These are phyloP conservation scores for Trichoderma sp. DNA, from an alignment of 2,329 filamentous ascomycete genomes.

Conservation along the genomic window DNA sequence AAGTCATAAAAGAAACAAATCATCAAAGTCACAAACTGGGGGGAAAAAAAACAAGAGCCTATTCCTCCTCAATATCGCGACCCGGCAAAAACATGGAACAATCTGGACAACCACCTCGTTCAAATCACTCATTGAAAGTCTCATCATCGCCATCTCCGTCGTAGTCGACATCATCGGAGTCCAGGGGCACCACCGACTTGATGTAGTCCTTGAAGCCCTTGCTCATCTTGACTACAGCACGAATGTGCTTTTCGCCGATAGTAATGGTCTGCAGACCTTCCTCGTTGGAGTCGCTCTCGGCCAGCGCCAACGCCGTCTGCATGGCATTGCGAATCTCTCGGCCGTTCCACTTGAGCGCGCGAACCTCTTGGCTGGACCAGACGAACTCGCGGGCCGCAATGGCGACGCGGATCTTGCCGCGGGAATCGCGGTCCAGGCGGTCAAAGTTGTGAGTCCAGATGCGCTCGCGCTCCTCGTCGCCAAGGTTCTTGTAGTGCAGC, in stretches of 20 bases:
- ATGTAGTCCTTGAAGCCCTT: conserved; percentile 35
- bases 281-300: conserved; percentile 41
- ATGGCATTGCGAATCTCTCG: conserved; percentile 44
- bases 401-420: conserved; percentile 37
- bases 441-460: conserved; percentile 49
- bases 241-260: conserved; percentile 33
- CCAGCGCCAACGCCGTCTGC: conserved; percentile 45
- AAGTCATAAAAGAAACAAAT: neutral
- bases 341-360: conserved; percentile 41
- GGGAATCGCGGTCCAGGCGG: conserved; percentile 42
- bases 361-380: conserved; percentile 37
- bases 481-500: conserved; percentile 44
- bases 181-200: conserved; percentile 16
- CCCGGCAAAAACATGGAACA: neutral
- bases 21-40: neutral
- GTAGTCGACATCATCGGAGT: conserved; percentile 15
- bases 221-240: conserved; percentile 37
- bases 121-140: neutral
- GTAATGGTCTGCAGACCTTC: conserved; percentile 31
- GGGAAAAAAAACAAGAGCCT: neutral
- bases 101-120: neutral
- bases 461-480: conserved; percentile 40
- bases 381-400: conserved; percentile 40
- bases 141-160: conserved; percentile 17
- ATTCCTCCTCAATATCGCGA: neutral